Percentiles rank a stretch among this genome's conserved stretches.
Conservation (phyloP, 805 yeast species). For the Priceomyces melissophilus region DNA sequence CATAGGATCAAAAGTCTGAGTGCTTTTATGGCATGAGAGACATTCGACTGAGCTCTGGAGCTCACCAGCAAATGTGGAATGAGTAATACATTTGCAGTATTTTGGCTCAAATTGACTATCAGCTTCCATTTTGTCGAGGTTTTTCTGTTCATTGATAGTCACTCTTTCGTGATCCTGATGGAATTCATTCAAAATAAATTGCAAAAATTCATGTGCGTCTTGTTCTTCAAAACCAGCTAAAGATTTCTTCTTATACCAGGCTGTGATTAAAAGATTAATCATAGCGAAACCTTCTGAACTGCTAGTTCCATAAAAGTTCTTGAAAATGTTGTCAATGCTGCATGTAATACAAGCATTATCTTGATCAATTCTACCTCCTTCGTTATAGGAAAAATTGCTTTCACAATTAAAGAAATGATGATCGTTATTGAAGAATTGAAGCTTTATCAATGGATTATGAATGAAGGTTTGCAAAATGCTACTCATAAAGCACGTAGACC, state of each 20-base stretch:
- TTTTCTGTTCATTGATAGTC: not conserved
- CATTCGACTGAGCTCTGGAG: conserved; percentile 79
- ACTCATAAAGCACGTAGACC: conserved; percentile 97
- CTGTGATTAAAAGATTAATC: conserved; percentile 72
- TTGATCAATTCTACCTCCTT: conserved; percentile 24
- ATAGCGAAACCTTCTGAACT: conserved; percentile 73
- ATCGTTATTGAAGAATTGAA: conserved; percentile 69
- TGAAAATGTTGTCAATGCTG: conserved; percentile 74
- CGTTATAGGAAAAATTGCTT: conserved; percentile 17
- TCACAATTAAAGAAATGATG: conserved; percentile 58
- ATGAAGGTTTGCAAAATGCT: conserved; percentile 83
- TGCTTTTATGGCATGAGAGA: conserved; percentile 57
- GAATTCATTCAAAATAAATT: conserved; percentile 80
- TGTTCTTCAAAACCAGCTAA: conserved; percentile 96
- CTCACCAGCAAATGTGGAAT: conserved; percentile 78
- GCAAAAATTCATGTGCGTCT: conserved; percentile 98
- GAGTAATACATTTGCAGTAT: conserved; percentile 74
- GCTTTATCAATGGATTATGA: conserved; percentile 85
- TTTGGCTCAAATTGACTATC: not conserved
- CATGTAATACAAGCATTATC: conserved; percentile 70
- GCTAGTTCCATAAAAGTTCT: conserved; percentile 65
- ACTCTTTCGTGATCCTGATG: conserved; percentile 44
- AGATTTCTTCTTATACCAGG: conserved; percentile 81
- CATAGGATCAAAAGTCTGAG: conserved; percentile 82
- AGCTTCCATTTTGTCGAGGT: not conserved